phyloP scores from a whole-genome alignment of 225 moss, liverwort and hornwort species.

The Takakia lepidozioides region DNA sequence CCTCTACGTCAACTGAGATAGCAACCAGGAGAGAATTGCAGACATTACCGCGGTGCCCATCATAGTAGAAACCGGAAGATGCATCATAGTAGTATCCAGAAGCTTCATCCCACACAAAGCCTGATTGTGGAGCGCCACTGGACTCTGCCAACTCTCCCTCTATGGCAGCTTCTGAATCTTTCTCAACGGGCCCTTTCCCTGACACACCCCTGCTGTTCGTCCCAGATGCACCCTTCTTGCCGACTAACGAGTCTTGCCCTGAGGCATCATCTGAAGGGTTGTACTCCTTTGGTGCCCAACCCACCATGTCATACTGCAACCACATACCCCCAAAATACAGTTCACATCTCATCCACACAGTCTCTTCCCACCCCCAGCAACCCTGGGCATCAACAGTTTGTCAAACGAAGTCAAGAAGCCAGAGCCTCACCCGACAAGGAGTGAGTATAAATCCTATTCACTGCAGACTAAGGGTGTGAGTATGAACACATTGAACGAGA shows the following conservation, averaged over 20 bases:
- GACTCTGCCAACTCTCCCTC: constrained; percentile 35
- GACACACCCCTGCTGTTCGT: constrained; percentile 10
- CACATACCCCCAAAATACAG: constrained; percentile 9
- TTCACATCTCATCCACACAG: background rate
- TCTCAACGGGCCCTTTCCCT: constrained; percentile 16
- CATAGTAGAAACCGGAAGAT: constrained; percentile 95
- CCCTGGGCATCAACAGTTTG: no score
- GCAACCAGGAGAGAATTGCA: no score
- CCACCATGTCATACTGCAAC: constrained; percentile 87
- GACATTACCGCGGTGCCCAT: constrained; percentile 93
- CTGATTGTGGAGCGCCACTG: constrained; percentile 80
- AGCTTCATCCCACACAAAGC: constrained; percentile 95
- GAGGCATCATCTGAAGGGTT: constrained; percentile 60
- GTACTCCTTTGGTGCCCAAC: constrained; percentile 99
- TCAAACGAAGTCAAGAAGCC: no score
- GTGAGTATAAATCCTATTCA: no score
- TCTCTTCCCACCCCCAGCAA: background rate
- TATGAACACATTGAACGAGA: no score
- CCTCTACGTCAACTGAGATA: no score
- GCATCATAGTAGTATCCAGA: constrained; percentile 99
- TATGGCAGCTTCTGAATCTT: constrained; percentile 16
- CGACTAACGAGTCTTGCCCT: constrained; percentile 1
- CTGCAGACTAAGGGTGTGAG: no score
- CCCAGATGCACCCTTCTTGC: constrained; percentile 2
- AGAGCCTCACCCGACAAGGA: no score